Base-by-base conservation (phyloP, 2,329 filamentous ascomycete species). In the Colletotrichum tropicale region DNA sequence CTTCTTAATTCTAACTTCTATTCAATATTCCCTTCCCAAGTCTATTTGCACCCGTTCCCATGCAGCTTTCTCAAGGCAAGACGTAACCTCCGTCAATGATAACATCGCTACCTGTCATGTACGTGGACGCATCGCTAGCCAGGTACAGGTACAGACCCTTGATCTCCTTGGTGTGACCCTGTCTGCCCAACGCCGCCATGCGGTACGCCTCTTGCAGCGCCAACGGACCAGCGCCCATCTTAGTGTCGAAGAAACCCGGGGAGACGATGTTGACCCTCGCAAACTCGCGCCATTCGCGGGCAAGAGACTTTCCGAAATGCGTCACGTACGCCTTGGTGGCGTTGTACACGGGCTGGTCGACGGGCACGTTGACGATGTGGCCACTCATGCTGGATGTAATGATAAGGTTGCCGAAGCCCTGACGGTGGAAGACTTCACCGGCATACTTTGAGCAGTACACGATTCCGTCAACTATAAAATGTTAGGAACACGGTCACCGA, bases 161-260 rank as follows among this genome's bases (percentile, higher is more conserved):
- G 77, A 93, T 85, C 85, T 93, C 92, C 85, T 91, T 92, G 5
- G 91, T 91, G 79, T 93, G 88, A 30, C 90, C 91, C 77, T 92
- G 88, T 76, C 91, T 88, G 48, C 90, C 88, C 18, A 90, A 78
- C 3, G 85, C 84, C 1, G 89, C 84, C 89, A 91, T 90, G 1
- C 87, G 80, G 60, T 87, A 84, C 2, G 85, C 87, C 79, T 90
- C 89, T 21, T 89, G 86, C 9, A 87, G 76, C 3, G 84, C 84
- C 4, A 72, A 58, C 0, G 85, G 84, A 18, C 85, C 82, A 1
- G 88, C 89, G 0, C 88, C 88, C 85, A 91, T 89, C 78, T 89
- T 89, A 1, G 89, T 91, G 70, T 90, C 86, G 78, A 91, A 89
- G 81, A 89, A 91, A 0, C 88, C 88, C 0, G 88, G 88, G 0